phyloP scores from a whole-genome alignment of 2,329 filamentous ascomycete species.

The Alternaria postmessia region DNA sequence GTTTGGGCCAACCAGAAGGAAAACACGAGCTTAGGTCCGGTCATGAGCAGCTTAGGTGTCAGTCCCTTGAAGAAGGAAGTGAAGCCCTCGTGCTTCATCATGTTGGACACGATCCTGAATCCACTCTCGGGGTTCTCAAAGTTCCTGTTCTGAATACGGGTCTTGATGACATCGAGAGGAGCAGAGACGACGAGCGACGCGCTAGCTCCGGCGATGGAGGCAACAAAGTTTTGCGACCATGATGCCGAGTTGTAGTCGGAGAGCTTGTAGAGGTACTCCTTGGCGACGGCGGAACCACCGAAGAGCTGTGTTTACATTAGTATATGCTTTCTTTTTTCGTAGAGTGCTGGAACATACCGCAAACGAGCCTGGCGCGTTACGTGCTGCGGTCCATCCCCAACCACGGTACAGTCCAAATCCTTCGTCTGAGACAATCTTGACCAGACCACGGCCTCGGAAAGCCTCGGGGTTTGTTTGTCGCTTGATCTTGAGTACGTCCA shows the following conservation, averaged over 20 bases:
- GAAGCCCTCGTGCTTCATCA: slow-evolving; percentile 89
- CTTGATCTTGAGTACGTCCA: slow-evolving; percentile 99
- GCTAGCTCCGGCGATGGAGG: slow-evolving; percentile 92
- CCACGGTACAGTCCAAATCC: slow-evolving; percentile 95
- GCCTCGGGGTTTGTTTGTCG: slow-evolving; percentile 98
- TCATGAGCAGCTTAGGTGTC: slow-evolving; percentile 98
- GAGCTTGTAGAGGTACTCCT: slow-evolving; percentile 92
- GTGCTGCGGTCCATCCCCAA: slow-evolving; percentile 96
- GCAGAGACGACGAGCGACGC: slow-evolving; percentile 97
- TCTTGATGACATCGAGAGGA: slow-evolving; percentile 98
- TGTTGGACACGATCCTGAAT: slow-evolving; percentile 88
- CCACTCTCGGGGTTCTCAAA: slow-evolving; percentile 97
- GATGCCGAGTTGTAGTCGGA: slow-evolving; percentile 93
- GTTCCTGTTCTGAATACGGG: slow-evolving; percentile 96
- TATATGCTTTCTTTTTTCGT: background rate
- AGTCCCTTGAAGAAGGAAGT: slow-evolving; percentile 96
- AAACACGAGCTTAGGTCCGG: slow-evolving; percentile 97
- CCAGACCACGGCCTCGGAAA: slow-evolving; percentile 89
- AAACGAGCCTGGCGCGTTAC: slow-evolving; percentile 96
- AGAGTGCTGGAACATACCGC: slow-evolving; percentile 68
- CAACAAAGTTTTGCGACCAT: slow-evolving; percentile 97
- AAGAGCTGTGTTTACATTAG: slow-evolving; percentile 72
- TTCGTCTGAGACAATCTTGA: slow-evolving; percentile 91
- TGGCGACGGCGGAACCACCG: slow-evolving; percentile 95
- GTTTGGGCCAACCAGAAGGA: slow-evolving; percentile 99